Evolutionary conservation across 352 stramenopile species (phyloP), one percentile per base, ranked within the genome.

Genomic region (Phytopythium mirpurense): DNA sequence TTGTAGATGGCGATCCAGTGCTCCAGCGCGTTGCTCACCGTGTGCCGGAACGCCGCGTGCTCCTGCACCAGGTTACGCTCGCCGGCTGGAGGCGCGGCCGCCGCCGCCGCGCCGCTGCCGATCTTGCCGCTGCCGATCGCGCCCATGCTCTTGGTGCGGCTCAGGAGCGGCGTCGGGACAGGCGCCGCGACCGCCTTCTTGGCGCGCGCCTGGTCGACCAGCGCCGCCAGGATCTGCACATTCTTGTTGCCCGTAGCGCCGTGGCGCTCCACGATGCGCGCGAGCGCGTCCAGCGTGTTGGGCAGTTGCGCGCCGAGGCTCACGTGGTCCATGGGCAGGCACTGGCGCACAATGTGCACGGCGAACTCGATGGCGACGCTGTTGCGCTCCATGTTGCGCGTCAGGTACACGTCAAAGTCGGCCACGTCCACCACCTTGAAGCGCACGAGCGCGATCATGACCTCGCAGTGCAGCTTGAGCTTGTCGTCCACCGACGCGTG

Each of bases 1-100:
- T 90, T 97, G 63, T 98, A 97, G 42, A 99, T 88, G 19, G 95
- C 93, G 43, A 99, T 98, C 97, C 97, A 99, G 68, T 98, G 88
- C 56, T 99, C 96, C 51, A 99, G 68, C 45, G 98, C 84, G 46
- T 95, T 95, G 70, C 77, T 91, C 29, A 95, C 83, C 0, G 84
- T 95, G 65, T 95, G 83, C 12, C 79, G 79, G 61, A 91, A 95
- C 49, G 78, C 79, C 38, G 83, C 81, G 36, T 90, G 79, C 49
- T 92, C 82, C 49, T 91, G 83, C 18, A 75, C 78, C 2, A 75
- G 47, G 34, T 65, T 71, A 11, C 73, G 71, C 29, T 84, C 79
- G 10, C 56, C 38, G 36, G 23, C 40, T 21, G 47, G 18, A 7
- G n/a, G n/a, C 29, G 48, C 48, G 6, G 23, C 24, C 14, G 48